These are phyloP conservation scores for Fusarium guadeloupense DNA, from an alignment of 2,329 filamentous ascomycete species.

Conservation along the genomic window DNA sequence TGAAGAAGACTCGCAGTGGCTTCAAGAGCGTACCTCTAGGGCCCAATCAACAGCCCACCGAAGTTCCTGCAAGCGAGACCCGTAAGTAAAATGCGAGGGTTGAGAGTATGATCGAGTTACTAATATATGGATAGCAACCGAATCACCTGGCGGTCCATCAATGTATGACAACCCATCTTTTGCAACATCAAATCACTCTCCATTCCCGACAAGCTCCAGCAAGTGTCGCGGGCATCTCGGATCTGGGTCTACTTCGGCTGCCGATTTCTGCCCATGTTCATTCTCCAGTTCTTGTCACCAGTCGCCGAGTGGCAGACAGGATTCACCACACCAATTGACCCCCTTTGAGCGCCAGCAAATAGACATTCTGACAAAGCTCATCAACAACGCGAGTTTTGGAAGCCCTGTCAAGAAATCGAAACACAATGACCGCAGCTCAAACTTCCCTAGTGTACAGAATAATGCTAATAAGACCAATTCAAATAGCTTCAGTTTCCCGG, in stretches of 20 bases:
- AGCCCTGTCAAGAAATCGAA: conserved; percentile 27
- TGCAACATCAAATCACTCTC: conserved; percentile 28
- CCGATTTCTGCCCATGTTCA: conserved; percentile 23
- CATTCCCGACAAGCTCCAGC: conserved; percentile 19
- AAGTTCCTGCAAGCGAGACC: conserved; percentile 10
- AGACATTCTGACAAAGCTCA: conserved; percentile 49
- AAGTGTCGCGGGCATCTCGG: conserved; percentile 15
- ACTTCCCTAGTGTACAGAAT: conserved; percentile 12
- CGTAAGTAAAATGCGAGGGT: conserved; percentile 15
- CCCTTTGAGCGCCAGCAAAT: conserved; percentile 55
- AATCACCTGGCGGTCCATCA: conserved; percentile 49
- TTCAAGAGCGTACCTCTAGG: conserved; percentile 24
- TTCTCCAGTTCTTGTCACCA: conserved; percentile 1
- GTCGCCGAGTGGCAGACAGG: conserved; percentile 48
- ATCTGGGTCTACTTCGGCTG: conserved; percentile 7
- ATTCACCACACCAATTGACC: conserved; percentile 41
- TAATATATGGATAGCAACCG: conserved; percentile 22
- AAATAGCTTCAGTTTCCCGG: conserved; percentile 62
- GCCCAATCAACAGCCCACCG: conserved; percentile 21
- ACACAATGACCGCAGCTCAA: background rate
- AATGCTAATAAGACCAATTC: conserved; percentile 46
- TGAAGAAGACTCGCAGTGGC: conserved; percentile 38
- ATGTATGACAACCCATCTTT: conserved; percentile 55
- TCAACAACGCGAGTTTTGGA: conserved; percentile 44
- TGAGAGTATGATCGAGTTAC: background rate